These are phyloP conservation scores for Metschnikowia shivogae DNA, from an alignment of 805 yeast species.

Conservation along the genomic window DNA sequence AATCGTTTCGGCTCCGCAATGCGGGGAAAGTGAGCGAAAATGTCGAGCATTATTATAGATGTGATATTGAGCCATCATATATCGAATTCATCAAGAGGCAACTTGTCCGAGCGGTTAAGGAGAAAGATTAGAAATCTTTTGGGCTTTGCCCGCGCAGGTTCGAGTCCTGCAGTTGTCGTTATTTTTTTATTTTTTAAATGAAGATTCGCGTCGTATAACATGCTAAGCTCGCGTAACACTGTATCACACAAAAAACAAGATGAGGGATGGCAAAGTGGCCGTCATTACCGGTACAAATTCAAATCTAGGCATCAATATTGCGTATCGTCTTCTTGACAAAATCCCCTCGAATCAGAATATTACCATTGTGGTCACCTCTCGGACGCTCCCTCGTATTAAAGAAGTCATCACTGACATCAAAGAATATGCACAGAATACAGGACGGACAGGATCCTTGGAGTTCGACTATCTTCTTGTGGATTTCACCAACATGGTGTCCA, in stretches of 20 bases:
- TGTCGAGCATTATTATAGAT: no score
- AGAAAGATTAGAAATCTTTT: constrained; percentile 72
- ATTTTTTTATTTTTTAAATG: constrained; percentile 23
- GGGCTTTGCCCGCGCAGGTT: constrained; percentile 79
- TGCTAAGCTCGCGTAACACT: no score
- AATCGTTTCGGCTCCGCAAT: no score
- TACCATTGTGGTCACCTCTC: constrained; percentile 82
- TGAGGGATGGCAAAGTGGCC: constrained; percentile 30
- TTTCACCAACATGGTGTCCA: constrained; percentile 83
- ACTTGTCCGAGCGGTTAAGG: constrained; percentile 77
- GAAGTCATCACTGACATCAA: constrained; percentile 56
- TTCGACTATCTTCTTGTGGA: constrained; percentile 90
- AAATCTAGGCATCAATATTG: constrained; percentile 82
- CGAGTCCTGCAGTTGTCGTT: constrained; percentile 73
- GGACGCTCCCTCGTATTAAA: constrained; percentile 81
- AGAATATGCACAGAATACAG: constrained; percentile 28
- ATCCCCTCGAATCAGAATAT: constrained; percentile 51
- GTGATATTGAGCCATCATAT: no score
- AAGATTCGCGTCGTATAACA: background rate
- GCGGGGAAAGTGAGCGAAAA: no score
- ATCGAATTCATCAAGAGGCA: constrained; percentile 26
- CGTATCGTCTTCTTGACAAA: constrained; percentile 67
- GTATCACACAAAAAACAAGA: background rate
- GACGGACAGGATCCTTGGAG: constrained; percentile 58
- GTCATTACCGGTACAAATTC: constrained; percentile 43